Percentiles rank a stretch among this genome's conserved stretches.
Conservation (phyloP, 306 rosid genomes). For the Prunus kanzakura region DNA sequence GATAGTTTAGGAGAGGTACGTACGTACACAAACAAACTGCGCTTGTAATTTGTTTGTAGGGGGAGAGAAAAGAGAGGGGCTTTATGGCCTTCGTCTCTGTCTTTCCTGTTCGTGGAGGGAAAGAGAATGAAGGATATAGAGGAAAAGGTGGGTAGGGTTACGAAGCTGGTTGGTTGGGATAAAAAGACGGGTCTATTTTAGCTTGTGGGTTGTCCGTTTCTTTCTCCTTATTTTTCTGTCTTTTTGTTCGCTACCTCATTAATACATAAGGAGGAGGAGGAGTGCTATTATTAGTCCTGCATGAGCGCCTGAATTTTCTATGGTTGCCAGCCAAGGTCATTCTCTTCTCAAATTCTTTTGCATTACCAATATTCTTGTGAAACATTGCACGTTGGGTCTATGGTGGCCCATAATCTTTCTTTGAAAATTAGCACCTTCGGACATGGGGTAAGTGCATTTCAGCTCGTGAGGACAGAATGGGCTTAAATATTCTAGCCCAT, state of each 20-base stretch:
- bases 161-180: neutral
- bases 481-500: neutral
- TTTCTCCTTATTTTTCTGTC: slow-evolving; percentile 17
- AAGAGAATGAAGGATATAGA: neutral
- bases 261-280: neutral
- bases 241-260: neutral
- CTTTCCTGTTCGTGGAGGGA: slow-evolving; percentile 7
- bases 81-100: neutral
- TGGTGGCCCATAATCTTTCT: neutral
- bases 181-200: neutral
- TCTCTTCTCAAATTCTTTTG: neutral
- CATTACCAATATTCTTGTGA: neutral
- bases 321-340: neutral
- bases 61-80: neutral
- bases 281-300: neutral
- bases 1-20: neutral
- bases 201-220: slow-evolving; percentile 13
- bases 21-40: neutral
- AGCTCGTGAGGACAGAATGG: neutral
- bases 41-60: neutral
- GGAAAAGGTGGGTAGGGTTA: neutral
- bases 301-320: neutral
- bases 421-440: neutral
- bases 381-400: neutral
- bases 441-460: neutral